Conservation (phyloP, 495 filamentous ascomycete species). For the Hypoxylon subgilvum region DNA sequence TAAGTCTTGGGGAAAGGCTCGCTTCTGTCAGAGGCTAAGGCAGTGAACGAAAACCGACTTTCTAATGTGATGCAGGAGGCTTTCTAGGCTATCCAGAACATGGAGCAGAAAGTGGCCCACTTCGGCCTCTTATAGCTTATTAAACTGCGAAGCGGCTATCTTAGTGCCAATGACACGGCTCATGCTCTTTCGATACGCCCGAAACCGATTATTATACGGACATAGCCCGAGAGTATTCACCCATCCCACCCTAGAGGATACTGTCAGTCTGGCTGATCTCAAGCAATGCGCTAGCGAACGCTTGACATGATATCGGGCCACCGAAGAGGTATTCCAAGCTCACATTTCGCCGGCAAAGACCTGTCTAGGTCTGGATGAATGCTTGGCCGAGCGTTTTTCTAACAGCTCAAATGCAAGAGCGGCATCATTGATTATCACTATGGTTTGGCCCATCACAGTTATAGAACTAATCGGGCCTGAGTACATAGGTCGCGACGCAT, state of each 20-base stretch:
- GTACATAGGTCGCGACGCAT: neutral
- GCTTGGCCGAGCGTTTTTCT: constrained; percentile 52
- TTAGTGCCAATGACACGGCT: constrained; percentile 45
- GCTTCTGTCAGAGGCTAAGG: neutral
- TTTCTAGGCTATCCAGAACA: constrained; percentile 45
- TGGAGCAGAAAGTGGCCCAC: constrained; percentile 50
- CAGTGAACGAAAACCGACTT: constrained; percentile 34
- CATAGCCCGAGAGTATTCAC: constrained; percentile 44
- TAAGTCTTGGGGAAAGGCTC: neutral
- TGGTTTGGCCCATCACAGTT: constrained; percentile 53
- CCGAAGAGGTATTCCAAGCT: constrained; percentile 1
- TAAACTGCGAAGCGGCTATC: constrained; percentile 42
- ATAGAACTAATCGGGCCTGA: constrained; percentile 60
- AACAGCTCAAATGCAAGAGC: constrained; percentile 52
- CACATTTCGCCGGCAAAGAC: constrained; percentile 52
- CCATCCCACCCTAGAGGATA: constrained; percentile 41
- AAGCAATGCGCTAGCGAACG: too few relatives aligned
- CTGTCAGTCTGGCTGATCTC: neutral
- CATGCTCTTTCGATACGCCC: constrained; percentile 51
- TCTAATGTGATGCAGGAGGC: constrained; percentile 49
- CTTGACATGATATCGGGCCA: too few relatives aligned
- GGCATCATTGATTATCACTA: constrained; percentile 57
- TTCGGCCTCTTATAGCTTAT: constrained; percentile 49
- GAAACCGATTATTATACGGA: constrained; percentile 47
- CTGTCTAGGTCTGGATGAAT: constrained; percentile 51